phyloP scores from a whole-genome alignment of 345 rosid genomes.

The Pistacia atlantica region DNA sequence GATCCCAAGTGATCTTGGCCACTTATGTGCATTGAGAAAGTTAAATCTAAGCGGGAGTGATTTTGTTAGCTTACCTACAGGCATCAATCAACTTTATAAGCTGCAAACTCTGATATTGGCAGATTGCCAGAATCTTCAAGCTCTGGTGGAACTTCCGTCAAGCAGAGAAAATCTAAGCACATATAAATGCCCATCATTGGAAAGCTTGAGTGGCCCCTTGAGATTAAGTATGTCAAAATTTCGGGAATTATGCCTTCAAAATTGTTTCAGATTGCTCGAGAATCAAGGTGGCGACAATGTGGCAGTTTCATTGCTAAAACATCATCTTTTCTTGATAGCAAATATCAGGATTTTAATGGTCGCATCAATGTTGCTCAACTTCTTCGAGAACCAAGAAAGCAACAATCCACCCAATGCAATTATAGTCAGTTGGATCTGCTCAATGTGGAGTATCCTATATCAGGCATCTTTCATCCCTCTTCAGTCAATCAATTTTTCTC shows the following conservation, averaged over 20 bases:
- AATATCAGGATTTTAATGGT: neutral
- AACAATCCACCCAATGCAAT: neutral
- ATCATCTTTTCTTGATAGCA: neutral
- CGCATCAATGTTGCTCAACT: neutral
- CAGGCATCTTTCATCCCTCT: neutral
- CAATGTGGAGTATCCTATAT: neutral
- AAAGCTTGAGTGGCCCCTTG: neutral
- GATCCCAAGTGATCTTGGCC: constrained; percentile 2
- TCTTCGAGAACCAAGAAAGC: neutral
- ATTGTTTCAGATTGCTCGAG: constrained; percentile 1
- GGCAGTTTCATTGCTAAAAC: neutral
- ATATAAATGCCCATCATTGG: constrained; percentile 12
- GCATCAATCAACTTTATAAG: constrained; percentile 3
- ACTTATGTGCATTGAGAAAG: neutral
- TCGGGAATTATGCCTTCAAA: neutral
- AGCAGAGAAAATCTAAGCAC: neutral
- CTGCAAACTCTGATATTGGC: neutral
- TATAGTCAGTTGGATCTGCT: neutral
- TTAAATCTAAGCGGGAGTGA: constrained; percentile 18
- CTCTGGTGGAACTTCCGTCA: constrained; percentile 20
- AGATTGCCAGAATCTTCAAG: constrained; percentile 18
- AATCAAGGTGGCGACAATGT: neutral
- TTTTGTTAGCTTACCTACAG: constrained; percentile 7
- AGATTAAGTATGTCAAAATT: neutral
- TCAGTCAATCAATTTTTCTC: neutral